Base-by-base conservation (phyloP, 768 basidiomycete genomes). In the Lentinus tigrinus region DNA sequence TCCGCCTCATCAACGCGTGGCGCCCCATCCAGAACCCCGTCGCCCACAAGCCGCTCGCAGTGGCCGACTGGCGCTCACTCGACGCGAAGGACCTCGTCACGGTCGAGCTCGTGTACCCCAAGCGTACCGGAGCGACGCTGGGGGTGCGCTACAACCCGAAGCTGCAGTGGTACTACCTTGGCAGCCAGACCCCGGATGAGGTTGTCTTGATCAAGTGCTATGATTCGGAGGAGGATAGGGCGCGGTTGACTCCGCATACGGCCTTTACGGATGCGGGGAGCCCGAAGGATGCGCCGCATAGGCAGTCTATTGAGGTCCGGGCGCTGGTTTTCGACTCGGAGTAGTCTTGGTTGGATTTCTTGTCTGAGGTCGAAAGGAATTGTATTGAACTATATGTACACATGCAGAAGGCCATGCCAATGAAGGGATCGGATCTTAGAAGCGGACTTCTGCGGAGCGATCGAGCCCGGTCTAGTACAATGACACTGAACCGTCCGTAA, bases 1-100 rank as follows among this genome's bases (percentile, higher is more conserved):
- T 72, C 34, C 75, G 74, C 52, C 76, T 78, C 63, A 76, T 78
- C 63, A 78, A 78, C 57, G 74, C 78, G 37, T 77, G 77, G 77
- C 74, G 78, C n/a, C 77, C 77, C 7, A 76, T 78, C 49, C 64
- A 47, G 36, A 63, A 78, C 57, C 57, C 72, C 8, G 76, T 73
- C 37, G 69, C 71, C 16, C 73, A 79, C 60, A 63, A 70, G n/a
- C 78, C 78, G 8, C 72, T 78, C 42, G 75, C 74, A 3, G 64
- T 76, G 4, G 73, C 74, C 1, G 77, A 79, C 64, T 79, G 71
- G 64, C 74, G 73, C 37, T 60, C 67, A 8, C 43, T 79, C 56
- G 67, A 78, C 60, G 58, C 58, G 16, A 67, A 69, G 28, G 77
- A 78, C 52, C 74, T 79, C 27, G 53, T 75, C 17, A 59, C 70